Percentiles rank a stretch among this genome's conserved stretches.
Evolutionary conservation across 495 filamentous ascomycete species (phyloP).

Genomic region (Hypoxylon subgilvum): DNA sequence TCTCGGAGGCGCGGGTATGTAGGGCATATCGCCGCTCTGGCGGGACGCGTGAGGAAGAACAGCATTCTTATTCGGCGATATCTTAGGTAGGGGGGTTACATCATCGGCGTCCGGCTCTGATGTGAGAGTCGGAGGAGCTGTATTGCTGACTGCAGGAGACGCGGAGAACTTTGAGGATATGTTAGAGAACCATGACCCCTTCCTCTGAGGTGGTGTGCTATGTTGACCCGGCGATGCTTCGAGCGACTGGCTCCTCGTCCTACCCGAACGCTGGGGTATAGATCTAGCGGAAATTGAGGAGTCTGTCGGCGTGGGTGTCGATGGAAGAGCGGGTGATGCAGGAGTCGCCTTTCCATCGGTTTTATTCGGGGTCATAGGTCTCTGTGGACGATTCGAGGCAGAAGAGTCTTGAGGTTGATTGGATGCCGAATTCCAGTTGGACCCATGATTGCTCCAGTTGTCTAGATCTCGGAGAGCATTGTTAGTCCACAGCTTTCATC

Average conservation of each 20-base stretch:
- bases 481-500: conserved; percentile 9
- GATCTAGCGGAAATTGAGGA: conserved; percentile 24
- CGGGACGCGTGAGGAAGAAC: conserved; percentile 58
- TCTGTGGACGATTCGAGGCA: conserved; percentile 18
- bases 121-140: conserved; percentile 50
- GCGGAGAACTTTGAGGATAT: conserved; percentile 91
- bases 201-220: conserved; percentile 54
- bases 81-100: conserved; percentile 62
- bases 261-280: conserved; percentile 34
- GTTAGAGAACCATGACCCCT: conserved; percentile 88
- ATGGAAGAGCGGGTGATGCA: conserved; percentile 8
- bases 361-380: conserved; percentile 24
- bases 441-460: conserved; percentile 17
- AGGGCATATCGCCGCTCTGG: conserved; percentile 61
- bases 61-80: conserved; percentile 56
- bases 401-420: conserved; percentile 15
- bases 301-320: conserved; percentile 8
- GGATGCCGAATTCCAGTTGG: conserved; percentile 27
- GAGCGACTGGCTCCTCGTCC: conserved; percentile 31
- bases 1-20: conserved; percentile 71
- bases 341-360: conserved; percentile 23
- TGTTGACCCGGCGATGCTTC: conserved; percentile 24
- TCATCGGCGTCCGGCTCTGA: conserved; percentile 59
- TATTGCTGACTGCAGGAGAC: conserved; percentile 58
- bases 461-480: conserved; percentile 13